Evolutionary conservation across 768 basidiomycete genomes (phyloP).

Genomic region (Mrakia gelida): DNA sequence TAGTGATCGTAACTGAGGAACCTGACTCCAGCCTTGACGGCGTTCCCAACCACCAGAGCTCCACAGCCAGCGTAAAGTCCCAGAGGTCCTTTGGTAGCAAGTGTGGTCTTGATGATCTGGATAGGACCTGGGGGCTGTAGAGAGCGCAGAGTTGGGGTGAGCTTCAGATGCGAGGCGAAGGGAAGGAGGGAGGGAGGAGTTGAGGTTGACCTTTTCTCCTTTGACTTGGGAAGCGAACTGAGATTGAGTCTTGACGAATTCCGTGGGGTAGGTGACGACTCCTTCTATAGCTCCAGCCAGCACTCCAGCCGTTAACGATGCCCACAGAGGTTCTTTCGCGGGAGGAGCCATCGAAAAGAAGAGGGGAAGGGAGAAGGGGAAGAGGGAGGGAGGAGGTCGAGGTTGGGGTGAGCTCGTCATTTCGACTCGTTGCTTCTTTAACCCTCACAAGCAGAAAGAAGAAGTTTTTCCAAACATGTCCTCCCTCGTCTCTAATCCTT

Average conservation of each 20-base stretch:
- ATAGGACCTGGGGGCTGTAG: slow-evolving; percentile 64
- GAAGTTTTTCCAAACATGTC: too few species aligned
- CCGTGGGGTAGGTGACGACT: slow-evolving; percentile 35
- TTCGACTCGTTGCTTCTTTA: too few species aligned
- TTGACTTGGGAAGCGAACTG: slow-evolving; percentile 73
- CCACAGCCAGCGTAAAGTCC: slow-evolving; percentile 92
- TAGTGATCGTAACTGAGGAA: slow-evolving; percentile 94
- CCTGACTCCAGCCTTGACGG: slow-evolving; percentile 89
- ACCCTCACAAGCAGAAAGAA: too few species aligned
- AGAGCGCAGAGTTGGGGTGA: neutral
- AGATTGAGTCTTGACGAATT: slow-evolving; percentile 83
- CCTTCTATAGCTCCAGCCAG: slow-evolving; percentile 91
- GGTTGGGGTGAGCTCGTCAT: too few species aligned
- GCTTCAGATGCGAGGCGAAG: neutral
- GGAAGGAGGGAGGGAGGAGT: neutral
- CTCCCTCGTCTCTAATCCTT: too few species aligned
- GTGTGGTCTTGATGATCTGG: slow-evolving; percentile 66
- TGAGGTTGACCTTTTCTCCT: slow-evolving; percentile 17
- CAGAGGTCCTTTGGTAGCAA: slow-evolving; percentile 65
- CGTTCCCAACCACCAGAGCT: slow-evolving; percentile 85
- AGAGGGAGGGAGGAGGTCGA: neutral
- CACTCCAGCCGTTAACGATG: slow-evolving; percentile 79
- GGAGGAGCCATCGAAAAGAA: slow-evolving; percentile 10
- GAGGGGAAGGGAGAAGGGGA: too few species aligned
- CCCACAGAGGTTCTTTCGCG: slow-evolving; percentile 30